phyloP scores from a whole-genome alignment of 441 rosid genomes.

The Pelargonium citronellum region DNA sequence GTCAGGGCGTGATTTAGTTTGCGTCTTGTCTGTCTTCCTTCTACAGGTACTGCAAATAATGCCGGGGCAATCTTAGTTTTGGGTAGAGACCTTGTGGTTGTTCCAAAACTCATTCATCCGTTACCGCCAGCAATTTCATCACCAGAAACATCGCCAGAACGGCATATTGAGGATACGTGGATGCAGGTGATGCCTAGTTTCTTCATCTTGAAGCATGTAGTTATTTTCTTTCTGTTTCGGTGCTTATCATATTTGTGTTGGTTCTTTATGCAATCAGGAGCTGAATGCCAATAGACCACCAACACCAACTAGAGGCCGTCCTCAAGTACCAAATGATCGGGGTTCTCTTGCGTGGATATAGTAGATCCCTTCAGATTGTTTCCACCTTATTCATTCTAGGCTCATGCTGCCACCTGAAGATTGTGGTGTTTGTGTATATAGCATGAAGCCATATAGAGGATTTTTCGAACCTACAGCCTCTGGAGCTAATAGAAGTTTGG shows the following conservation, averaged over 20 bases:
- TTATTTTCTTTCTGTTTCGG: background rate
- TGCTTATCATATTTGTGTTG: slow-evolving; percentile 5
- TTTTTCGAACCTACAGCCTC: slow-evolving; percentile 22
- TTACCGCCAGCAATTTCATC: slow-evolving; percentile 87
- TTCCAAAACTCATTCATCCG: slow-evolving; percentile 93
- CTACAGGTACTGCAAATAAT: slow-evolving; percentile 86
- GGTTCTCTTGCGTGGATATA: slow-evolving; percentile 90
- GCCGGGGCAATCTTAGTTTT: slow-evolving; percentile 95
- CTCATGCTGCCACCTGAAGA: slow-evolving; percentile 33
- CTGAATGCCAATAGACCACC: slow-evolving; percentile 92
- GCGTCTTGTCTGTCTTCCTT: too few species aligned
- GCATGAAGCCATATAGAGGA: slow-evolving; percentile 37
- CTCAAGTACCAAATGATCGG: slow-evolving; percentile 72
- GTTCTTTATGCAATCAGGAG: slow-evolving; percentile 47
- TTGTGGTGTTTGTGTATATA: slow-evolving; percentile 37
- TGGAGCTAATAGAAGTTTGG: slow-evolving; percentile 16
- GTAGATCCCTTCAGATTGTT: slow-evolving; percentile 26
- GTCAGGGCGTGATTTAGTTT: too few species aligned
- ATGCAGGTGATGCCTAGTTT: slow-evolving; percentile 63
- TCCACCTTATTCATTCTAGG: slow-evolving; percentile 21
- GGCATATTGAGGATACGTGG: slow-evolving; percentile 91
- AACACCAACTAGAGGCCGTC: slow-evolving; percentile 96
- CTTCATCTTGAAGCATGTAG: background rate
- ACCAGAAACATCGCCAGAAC: slow-evolving; percentile 76
- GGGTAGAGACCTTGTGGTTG: slow-evolving; percentile 98